Evolutionary conservation across 2,329 filamentous ascomycete species (phyloP), one percentile per base, ranked within the genome.

Genomic region (Xylariaceae sp.): DNA sequence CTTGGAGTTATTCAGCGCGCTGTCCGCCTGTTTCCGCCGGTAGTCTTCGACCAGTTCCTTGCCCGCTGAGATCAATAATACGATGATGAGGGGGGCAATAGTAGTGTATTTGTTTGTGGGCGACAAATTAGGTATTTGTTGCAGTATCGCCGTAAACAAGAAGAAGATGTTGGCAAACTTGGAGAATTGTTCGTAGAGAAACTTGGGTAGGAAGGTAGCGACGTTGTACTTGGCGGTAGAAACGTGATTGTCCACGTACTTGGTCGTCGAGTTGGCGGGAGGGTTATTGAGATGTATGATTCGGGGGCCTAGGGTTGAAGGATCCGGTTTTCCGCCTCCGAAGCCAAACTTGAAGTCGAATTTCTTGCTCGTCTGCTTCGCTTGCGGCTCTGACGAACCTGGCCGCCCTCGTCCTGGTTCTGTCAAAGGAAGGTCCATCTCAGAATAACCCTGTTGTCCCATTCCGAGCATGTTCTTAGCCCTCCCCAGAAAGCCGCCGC

Each of bases 151-250:
- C 29, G 93, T 98, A 66, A 98, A 97, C 63, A 98, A 79, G 85
- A 98, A 98, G 74, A 98, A 98, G 60, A 98, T 68, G 68, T 98
- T 98, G 72, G 93, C 93, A 66, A 96, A 95, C 73, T 96, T 98
- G 47, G 90, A 96, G 69, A 98, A 98, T 64, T 98, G 93, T 65
- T 98, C 93, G 64, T 91, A 89, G 42, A 98, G 74, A 67, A 98
- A 98, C 66, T 98, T 98, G 38, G 93, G 93, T 15, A 97, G 62
- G 65, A 98, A 98, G 16, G 89, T 95, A 41, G 87, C 75, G 59
- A 89, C 57, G 64, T 97, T 98, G 78, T 98, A 98, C 67, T 98
- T 98, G 49, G 93, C 86, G 4, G 93, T 98, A 32, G 91, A 97
- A 49, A 98, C 86, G 65, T 97, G 89, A 62, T 98, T 98, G 76